These are phyloP conservation scores for Gossypium gossypioides DNA, from an alignment of 441 rosid genomes.

Conservation along the genomic window DNA sequence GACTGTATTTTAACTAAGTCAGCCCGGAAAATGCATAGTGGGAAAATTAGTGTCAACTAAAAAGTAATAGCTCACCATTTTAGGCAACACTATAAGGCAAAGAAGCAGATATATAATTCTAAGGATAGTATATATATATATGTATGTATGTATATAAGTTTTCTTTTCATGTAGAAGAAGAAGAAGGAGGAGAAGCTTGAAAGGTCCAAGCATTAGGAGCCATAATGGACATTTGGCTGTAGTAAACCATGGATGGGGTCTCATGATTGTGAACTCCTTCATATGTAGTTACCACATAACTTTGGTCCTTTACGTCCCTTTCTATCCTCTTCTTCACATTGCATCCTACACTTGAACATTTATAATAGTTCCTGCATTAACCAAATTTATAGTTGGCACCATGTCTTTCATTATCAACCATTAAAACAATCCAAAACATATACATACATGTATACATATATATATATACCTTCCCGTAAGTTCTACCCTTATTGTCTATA, in stretches of 20 bases:
- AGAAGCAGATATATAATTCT: too few species aligned
- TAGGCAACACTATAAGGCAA: too few species aligned
- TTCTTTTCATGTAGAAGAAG: background rate
- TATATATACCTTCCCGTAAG: background rate
- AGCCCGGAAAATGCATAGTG: too few species aligned
- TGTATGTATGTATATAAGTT: background rate
- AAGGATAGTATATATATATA: too few species aligned
- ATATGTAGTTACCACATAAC: constrained; percentile 59
- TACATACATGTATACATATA: background rate
- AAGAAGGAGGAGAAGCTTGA: constrained; percentile 19
- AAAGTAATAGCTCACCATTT: too few species aligned
- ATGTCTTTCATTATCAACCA: background rate
- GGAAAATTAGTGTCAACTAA: too few species aligned
- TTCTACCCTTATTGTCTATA: too few species aligned
- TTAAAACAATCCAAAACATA: background rate
- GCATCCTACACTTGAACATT: constrained; percentile 60
- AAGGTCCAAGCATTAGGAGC: constrained; percentile 24
- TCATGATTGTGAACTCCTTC: constrained; percentile 71
- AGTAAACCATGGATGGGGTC: constrained; percentile 35
- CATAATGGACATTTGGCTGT: constrained; percentile 23
- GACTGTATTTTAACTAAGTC: too few species aligned
- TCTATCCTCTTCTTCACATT: constrained; percentile 68
- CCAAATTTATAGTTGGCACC: background rate
- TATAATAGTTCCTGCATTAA: constrained; percentile 57
- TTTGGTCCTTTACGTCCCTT: constrained; percentile 53